phyloP scores from a whole-genome alignment of 352 stramenopile genomes.

The Pythium apleroticum region DNA sequence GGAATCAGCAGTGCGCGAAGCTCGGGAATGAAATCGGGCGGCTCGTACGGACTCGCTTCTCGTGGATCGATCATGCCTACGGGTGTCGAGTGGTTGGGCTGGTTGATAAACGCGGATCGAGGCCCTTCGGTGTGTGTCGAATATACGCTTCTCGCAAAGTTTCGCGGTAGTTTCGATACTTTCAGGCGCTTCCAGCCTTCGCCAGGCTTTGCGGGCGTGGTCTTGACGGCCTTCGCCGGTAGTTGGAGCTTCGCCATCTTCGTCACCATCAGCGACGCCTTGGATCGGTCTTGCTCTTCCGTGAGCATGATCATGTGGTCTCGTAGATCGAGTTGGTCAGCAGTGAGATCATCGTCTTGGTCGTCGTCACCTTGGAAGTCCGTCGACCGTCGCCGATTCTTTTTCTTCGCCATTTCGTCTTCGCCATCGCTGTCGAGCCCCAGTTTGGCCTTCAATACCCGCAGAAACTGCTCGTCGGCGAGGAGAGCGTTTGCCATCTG shows the following conservation, averaged over 20 bases:
- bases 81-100: constrained; percentile 58
- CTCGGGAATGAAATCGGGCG: constrained; percentile 61
- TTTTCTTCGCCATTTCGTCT: constrained; percentile 13
- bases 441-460: constrained; percentile 55
- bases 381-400: constrained; percentile 16
- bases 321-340: constrained; percentile 41
- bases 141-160: constrained; percentile 69
- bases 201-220: constrained; percentile 30
- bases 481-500: constrained; percentile 43
- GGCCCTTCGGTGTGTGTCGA: constrained; percentile 49
- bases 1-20: constrained; percentile 59
- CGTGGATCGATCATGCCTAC: constrained; percentile 71
- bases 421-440: constrained; percentile 33
- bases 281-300: constrained; percentile 52
- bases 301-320: constrained; percentile 43
- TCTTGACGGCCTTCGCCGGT: constrained; percentile 18
- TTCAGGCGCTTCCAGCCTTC: constrained; percentile 81
- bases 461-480: constrained; percentile 62
- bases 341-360: constrained; percentile 25
- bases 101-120: constrained; percentile 63
- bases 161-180: constrained; percentile 43
- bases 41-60: constrained; percentile 58
- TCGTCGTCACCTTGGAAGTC: constrained; percentile 20
- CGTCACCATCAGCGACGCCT: constrained; percentile 45
- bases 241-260: constrained; percentile 69